Evolutionary conservation across 768 basidiomycete species (phyloP), one percentile per base, ranked within the genome.

Genomic region (Cyathus striatus): DNA sequence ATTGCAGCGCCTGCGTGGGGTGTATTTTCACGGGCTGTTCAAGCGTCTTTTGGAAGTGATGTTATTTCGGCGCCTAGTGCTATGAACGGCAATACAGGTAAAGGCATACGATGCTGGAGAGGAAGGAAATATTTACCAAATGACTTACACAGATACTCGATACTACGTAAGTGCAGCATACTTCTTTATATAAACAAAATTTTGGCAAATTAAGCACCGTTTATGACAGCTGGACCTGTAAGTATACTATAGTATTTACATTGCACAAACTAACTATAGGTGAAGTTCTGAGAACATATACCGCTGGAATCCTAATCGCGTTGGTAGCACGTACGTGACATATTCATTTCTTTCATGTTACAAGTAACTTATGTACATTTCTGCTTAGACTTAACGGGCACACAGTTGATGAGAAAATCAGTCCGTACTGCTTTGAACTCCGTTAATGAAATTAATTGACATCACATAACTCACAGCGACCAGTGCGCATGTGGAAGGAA

Each of bases 81-180:
- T 16, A 59, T 59, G 60, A 61, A 58, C 1, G 60, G 60, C 13
- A 61, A 61, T 40, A 61, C 60, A 43, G 58, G 58, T 55, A n/a
- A n/a, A n/a, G n/a, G n/a, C n/a, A n/a, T n/a, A n/a, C n/a, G n/a
- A n/a, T n/a, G n/a, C 35, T 13, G 25, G 26, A 6, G 22, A 3
- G 6, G 21, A 3, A 42, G 27, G 26, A 18, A 41, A 2, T 6
- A 17, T 13, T 23, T 9, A 10, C 6, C 20, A 1, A 24, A 41
- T 27, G n/a, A 40, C 45, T 13, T 23, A 27, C 13, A 17, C 26
- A 52, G 60, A 61, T 41, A 61, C 60, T n/a, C 56, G 60, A 4
- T 50, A 48, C 44, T 61, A 59, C 50, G 60, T 61, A 42, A 53
- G 60, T n/a, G n/a, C n/a, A n/a, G n/a, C n/a, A n/a, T 50, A 14